Base-by-base conservation (phyloP, 179 eudicot species). In the Beta macrorhiza region DNA sequence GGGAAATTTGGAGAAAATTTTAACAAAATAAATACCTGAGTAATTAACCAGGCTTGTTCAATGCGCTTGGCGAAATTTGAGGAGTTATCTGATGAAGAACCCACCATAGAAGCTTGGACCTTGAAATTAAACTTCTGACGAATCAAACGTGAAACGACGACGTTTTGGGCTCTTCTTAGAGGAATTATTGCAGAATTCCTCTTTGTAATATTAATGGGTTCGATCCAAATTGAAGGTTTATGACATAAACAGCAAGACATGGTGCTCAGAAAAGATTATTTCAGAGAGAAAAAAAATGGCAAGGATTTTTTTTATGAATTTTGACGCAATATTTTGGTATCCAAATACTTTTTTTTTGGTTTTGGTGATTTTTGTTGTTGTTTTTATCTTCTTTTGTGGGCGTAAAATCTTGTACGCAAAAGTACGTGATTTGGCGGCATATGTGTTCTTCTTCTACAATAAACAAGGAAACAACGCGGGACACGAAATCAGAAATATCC, bases 1-100 rank as follows among this genome's bases (percentile, higher is more conserved):
- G 51, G 2, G 32, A 7, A 67, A 49, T 53, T 67, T 7, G 5
- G 0, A 25, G 0, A 8, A 56, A 44, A 5, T 13, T 5, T 67
- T 2, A 32, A 2, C 3, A 44, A 62, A 13, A 52, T 55, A 3
- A 25, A 7, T 14, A 92, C 94, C 93, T 92, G 89, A 75, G 93
- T 87, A 76, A 90, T 90, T 55, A 82, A 67, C 90, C 91, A 90
- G 11, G 91, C 93, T 76, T 74, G 90, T 77, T 90, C 93, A 81
- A 87, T 89, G 51, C 91, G 91, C 67, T 91, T 81, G 81, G 67
- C 81, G 67, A 92, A 92, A 74, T 89, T 86, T 47, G 91, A 86
- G 62, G 92, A 87, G 67, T 76, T 85, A 67, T 91, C 94, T 49
- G 84, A 79, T 16, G 83, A 81, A 5, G 93, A 85, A 77, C 82